These are phyloP conservation scores for Dioscorea dumetorum DNA, from an alignment of 106 monocot genomes.

Conservation along the genomic window DNA sequence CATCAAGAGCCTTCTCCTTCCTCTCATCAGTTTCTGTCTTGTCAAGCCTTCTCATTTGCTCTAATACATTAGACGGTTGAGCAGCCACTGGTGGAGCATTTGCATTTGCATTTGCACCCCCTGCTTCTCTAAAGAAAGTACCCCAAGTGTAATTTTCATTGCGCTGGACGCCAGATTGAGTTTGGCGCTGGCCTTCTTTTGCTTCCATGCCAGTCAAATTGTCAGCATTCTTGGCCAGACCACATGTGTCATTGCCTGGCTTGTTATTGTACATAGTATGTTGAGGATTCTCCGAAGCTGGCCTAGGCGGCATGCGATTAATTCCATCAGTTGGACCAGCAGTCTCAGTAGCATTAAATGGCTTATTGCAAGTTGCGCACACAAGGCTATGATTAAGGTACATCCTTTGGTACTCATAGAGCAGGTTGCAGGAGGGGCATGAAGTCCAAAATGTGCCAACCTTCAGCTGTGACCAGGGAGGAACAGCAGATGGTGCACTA, in stretches of 20 bases:
- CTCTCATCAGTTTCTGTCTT: neutral
- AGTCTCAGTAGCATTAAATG: conserved; percentile 61
- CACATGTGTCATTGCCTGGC: neutral
- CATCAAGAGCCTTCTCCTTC: conserved; percentile 13
- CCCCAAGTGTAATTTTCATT: too few relatives aligned
- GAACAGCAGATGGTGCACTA: neutral
- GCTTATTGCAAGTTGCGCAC: conserved; percentile 61
- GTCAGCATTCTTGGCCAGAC: too few relatives aligned
- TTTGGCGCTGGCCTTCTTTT: too few relatives aligned
- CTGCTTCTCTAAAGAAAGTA: neutral
- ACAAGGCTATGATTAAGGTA: conserved; percentile 59
- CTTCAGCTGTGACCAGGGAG: conserved; percentile 8
- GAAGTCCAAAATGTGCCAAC: conserved; percentile 73
- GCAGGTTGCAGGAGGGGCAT: conserved; percentile 65
- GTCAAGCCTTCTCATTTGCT: neutral
- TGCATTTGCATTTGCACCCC: conserved; percentile 10
- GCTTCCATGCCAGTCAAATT: too few relatives aligned
- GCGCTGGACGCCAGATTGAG: too few relatives aligned
- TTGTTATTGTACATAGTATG: conserved; percentile 6
- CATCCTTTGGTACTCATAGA: conserved; percentile 66
- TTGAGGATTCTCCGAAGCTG: neutral
- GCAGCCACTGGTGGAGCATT: conserved; percentile 9
- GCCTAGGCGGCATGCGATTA: conserved; percentile 13
- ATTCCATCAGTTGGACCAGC: conserved; percentile 13
- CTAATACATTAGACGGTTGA: neutral